phyloP scores from a whole-genome alignment of 176 grass and related monocot genomes.

The Saccharum officinarum region DNA sequence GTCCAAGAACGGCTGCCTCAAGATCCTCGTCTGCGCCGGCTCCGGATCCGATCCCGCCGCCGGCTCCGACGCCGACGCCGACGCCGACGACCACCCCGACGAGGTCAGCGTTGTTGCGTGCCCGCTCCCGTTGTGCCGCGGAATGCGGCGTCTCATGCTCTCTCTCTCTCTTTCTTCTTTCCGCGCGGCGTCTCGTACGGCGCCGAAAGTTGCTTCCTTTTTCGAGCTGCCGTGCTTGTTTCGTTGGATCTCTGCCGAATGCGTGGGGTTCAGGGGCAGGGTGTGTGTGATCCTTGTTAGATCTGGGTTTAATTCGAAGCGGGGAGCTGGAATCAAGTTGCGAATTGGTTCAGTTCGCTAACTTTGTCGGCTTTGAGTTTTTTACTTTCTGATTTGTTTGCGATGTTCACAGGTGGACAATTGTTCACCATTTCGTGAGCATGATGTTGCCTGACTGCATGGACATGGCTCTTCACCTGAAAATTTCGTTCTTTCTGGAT shows the following conservation, averaged over 20 bases:
- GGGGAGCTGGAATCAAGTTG: background rate
- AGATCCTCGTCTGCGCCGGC: slow-evolving; percentile 72
- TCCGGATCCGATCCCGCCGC: slow-evolving; percentile 42
- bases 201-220: slow-evolving; percentile 24
- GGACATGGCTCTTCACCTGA: background rate
- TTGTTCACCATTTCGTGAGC: background rate
- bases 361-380: background rate
- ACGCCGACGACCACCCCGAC: slow-evolving; percentile 40
- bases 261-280: slow-evolving; percentile 1
- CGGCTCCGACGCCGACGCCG: slow-evolving; percentile 48
- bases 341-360: background rate
- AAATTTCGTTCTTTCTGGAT: slow-evolving; percentile 1
- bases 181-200: background rate
- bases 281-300: background rate
- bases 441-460: background rate
- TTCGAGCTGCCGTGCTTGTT: slow-evolving; percentile 21
- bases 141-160: slow-evolving; percentile 13
- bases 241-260: slow-evolving; percentile 36
- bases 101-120: slow-evolving; percentile 29
- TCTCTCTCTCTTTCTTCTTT: background rate
- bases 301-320: slow-evolving; percentile 28
- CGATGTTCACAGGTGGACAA: background rate
- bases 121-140: background rate
- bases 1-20: slow-evolving; percentile 66
- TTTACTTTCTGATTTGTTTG: background rate